Evolutionary conservation across 108 stramenopile species (phyloP), one percentile per base, ranked within the genome.

Genomic region (Skeletonema marinoi): DNA sequence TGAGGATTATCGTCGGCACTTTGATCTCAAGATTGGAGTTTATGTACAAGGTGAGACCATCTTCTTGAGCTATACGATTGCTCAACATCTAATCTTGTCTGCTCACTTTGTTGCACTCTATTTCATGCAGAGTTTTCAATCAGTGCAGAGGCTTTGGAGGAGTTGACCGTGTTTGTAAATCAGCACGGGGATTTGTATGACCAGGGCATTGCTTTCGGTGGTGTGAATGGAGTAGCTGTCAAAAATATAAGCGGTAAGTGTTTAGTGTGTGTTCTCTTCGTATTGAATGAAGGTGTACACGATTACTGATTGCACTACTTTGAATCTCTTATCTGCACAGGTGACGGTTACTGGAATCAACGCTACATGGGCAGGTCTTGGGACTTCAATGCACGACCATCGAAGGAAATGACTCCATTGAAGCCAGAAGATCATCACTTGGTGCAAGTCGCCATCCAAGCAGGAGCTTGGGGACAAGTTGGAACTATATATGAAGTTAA

Each of bases 171-270:
- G 21, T 75, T 82, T 71, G 74, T 86, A 8, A 89, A 89, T 78
- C 51, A 79, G 11, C 60, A 89, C 42, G 63, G 71, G 32, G 51
- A 66, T 32, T 51, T 89, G 36, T 89, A 86, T 71, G 84, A 85
- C 46, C 75, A 75, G 42, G 88, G 88, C 36, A 59, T 89, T 25
- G 88, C 88, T 9, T 89, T 85, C 66, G 88, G 88, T 8, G 88
- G 88, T 12, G 69, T 89, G 39, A 86, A 86, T 73, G 88, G 88
- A 30, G 33, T 54, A 10, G 75, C 88, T 2, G 73, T 85, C 0
- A 74, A 69, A 44, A 75, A 84, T 41, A 78, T 87, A 29, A 54
- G 70, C 12, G 54, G 54, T 56, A 9, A 56, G 54, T 56, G 4
- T 25, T 10, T 29, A 19, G 7, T n/a, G 9, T 25, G 44, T 46